These are phyloP conservation scores for Drechslerella stenobrocha DNA, from an alignment of 2,329 filamentous ascomycete species.

Conservation along the genomic window DNA sequence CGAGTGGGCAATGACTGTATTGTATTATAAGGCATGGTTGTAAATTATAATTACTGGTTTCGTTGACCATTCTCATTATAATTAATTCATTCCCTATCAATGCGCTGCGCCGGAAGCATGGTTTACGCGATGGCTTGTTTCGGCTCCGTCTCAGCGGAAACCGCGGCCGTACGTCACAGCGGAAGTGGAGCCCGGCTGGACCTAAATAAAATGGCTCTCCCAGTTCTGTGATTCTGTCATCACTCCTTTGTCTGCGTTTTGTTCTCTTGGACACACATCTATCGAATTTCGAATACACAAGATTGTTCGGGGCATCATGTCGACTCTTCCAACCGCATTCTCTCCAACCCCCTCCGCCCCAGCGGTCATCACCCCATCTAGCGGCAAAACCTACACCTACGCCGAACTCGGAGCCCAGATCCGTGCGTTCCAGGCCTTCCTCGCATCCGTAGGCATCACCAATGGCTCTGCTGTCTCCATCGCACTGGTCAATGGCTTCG, in stretches of 20 bases:
- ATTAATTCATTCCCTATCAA: not conserved
- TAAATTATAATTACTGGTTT: not conserved
- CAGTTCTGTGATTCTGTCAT: not conserved
- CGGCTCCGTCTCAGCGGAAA: not conserved
- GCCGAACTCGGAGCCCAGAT: constrained; percentile 68
- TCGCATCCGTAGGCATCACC: constrained; percentile 73
- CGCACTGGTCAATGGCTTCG: constrained; percentile 79
- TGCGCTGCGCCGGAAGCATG: not conserved
- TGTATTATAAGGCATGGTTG: not conserved
- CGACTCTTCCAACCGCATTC: constrained; percentile 65
- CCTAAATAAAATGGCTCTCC: constrained; percentile 34
- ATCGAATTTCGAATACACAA: not conserved
- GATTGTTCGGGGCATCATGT: constrained; percentile 57
- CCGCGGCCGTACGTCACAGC: constrained; percentile 19
- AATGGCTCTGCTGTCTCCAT: constrained; percentile 75
- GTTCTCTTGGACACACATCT: not conserved
- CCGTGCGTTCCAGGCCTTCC: constrained; percentile 72
- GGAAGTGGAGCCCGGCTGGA: constrained; percentile 22
- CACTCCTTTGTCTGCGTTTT: constrained; percentile 1
- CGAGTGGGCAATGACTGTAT: not conserved
- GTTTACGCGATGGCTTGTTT: not conserved
- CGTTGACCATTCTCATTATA: not conserved
- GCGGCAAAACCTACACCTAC: constrained; percentile 70
- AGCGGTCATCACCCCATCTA: constrained; percentile 73
- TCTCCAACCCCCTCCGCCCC: constrained; percentile 60